These are phyloP conservation scores for Drechmeria coniospora DNA, from an alignment of 2,329 filamentous ascomycete genomes.

Conservation along the genomic window DNA sequence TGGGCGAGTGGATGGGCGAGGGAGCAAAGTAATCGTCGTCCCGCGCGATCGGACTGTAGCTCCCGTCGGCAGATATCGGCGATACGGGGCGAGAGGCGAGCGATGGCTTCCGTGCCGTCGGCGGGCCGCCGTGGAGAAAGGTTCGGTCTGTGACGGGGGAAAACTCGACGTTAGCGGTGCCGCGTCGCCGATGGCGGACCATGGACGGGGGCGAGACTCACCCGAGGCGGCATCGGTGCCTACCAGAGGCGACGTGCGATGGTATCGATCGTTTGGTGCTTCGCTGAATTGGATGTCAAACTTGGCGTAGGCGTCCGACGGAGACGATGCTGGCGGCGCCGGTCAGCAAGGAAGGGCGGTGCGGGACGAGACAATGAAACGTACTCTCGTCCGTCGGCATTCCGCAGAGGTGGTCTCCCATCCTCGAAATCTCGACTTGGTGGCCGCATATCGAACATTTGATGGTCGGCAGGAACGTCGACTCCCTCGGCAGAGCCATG, in stretches of 20 bases:
- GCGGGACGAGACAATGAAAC: slow-evolving; percentile 3
- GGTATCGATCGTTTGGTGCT: slow-evolving; percentile 19
- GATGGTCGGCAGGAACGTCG: slow-evolving; percentile 63
- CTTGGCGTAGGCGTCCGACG: slow-evolving; percentile 15
- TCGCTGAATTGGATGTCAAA: slow-evolving; percentile 11
- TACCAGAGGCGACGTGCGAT: slow-evolving; percentile 28
- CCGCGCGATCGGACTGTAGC: slow-evolving; percentile 23
- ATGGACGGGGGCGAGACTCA: slow-evolving; percentile 7
- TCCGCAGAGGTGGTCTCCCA: slow-evolving; percentile 72
- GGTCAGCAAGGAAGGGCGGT: not conserved
- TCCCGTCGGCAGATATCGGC: slow-evolving; percentile 39
- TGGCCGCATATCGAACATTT: slow-evolving; percentile 72
- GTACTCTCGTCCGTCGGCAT: slow-evolving; percentile 32
- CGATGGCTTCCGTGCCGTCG: slow-evolving; percentile 48
- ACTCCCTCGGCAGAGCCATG: slow-evolving; percentile 42
- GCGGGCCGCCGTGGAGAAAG: slow-evolving; percentile 38
- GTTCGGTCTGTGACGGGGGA: slow-evolving; percentile 1
- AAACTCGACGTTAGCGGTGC: not conserved
- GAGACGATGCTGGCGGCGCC: slow-evolving; percentile 20
- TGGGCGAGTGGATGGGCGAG: slow-evolving; percentile 3
- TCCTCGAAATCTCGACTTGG: slow-evolving; percentile 68
- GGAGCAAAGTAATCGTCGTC: slow-evolving; percentile 30
- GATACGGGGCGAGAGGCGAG: slow-evolving; percentile 46
- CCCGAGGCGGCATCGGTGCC: slow-evolving; percentile 39
- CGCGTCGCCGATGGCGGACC: not conserved